Evolutionary conservation across 345 rosid species (phyloP).

Genomic region (Luvunga scandens): DNA sequence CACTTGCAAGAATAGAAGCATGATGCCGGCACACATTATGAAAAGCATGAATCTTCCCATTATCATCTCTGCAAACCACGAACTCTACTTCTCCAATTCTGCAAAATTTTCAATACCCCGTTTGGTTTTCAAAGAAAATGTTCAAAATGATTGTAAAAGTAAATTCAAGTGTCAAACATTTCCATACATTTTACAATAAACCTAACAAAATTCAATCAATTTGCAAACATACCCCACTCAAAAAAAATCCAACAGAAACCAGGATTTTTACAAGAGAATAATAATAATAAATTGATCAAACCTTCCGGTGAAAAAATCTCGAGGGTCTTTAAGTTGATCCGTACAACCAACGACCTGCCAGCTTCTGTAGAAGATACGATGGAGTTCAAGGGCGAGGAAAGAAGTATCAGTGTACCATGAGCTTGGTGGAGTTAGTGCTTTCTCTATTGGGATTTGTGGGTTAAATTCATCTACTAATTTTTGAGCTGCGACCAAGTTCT

Average conservation of each 20-base stretch:
- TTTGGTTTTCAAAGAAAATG: neutral
- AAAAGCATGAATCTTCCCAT: slow-evolving; percentile 63
- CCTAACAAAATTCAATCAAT: neutral
- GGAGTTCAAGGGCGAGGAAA: slow-evolving; percentile 55
- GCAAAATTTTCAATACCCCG: neutral
- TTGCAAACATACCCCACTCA: neutral
- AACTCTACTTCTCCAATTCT: slow-evolving; percentile 78
- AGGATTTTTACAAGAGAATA: neutral
- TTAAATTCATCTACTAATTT: slow-evolving; percentile 49
- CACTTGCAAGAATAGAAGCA: slow-evolving; percentile 79
- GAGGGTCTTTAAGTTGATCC: slow-evolving; percentile 66
- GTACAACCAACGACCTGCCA: slow-evolving; percentile 81
- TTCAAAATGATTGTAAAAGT: neutral
- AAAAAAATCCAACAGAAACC: neutral
- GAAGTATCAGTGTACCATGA: slow-evolving; percentile 80
- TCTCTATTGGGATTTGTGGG: slow-evolving; percentile 61
- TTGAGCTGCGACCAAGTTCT: slow-evolving; percentile 6
- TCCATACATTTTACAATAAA: neutral
- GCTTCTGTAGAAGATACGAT: slow-evolving; percentile 68
- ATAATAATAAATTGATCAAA: neutral
- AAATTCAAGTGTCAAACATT: neutral
- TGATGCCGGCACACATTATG: slow-evolving; percentile 96
- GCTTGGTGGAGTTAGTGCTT: slow-evolving; percentile 74
- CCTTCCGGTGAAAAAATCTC: slow-evolving; percentile 85
- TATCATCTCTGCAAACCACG: slow-evolving; percentile 73